Percentiles rank a stretch among this genome's conserved stretches.
Evolutionary conservation across 495 filamentous ascomycete species (phyloP).

Genomic region (Neurospora terricola): DNA sequence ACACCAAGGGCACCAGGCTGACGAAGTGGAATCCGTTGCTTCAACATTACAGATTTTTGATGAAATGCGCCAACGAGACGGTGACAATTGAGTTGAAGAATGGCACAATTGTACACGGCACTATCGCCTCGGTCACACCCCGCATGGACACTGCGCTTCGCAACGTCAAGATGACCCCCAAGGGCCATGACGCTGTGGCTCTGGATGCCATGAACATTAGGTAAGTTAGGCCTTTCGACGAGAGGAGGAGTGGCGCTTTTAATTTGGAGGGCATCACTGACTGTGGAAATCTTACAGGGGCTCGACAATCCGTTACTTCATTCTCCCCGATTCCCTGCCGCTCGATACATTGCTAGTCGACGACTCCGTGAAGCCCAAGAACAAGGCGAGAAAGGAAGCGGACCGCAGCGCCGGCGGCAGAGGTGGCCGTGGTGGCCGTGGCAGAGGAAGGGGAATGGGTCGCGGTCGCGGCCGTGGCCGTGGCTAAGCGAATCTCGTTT

Average conservation of each 20-base stretch:
- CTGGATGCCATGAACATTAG: slow-evolving; percentile 89
- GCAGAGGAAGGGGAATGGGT: slow-evolving; percentile 40
- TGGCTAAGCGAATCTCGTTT: slow-evolving; percentile 3
- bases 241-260: not conserved
- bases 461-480: slow-evolving; percentile 14
- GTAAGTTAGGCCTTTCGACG: not conserved
- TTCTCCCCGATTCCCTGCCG: slow-evolving; percentile 81
- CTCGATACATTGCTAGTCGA: slow-evolving; percentile 92
- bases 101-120: slow-evolving; percentile 92
- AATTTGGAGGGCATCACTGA: not conserved
- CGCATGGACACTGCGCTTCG: slow-evolving; percentile 95
- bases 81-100: slow-evolving; percentile 97
- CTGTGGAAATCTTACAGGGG: slow-evolving; percentile 44
- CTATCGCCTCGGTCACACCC: slow-evolving; percentile 87
- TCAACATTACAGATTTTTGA: slow-evolving; percentile 62
- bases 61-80: slow-evolving; percentile 98
- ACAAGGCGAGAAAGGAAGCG: slow-evolving; percentile 94
- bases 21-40: not conserved
- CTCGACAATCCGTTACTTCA: slow-evolving; percentile 85
- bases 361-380: slow-evolving; percentile 96
- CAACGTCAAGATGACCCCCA: slow-evolving; percentile 88
- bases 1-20: not conserved
- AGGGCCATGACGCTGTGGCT: slow-evolving; percentile 71
- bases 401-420: slow-evolving; percentile 52
- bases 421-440: slow-evolving; percentile 49